Conservation (phyloP, 2,329 filamentous ascomycete species). For the Cladosporium halotolerans region DNA sequence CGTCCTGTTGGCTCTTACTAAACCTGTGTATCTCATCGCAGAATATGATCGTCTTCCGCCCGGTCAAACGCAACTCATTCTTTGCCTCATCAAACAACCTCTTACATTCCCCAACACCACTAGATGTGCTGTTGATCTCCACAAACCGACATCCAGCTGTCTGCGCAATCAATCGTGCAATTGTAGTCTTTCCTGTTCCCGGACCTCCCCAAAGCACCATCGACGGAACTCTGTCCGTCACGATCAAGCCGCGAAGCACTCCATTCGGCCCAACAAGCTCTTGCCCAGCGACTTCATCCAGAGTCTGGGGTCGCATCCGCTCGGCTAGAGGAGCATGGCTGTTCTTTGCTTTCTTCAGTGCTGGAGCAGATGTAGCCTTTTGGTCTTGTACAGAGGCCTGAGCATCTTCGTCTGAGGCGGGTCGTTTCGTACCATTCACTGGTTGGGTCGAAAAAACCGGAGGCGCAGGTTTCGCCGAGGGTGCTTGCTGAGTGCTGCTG, state of each 20-base stretch:
- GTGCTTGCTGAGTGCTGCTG: conserved; percentile 17
- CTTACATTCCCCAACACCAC: conserved; percentile 84
- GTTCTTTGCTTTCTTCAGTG: conserved; percentile 60
- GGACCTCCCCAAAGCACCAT: conserved; percentile 91
- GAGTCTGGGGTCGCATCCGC: conserved; percentile 76
- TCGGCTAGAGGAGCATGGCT: conserved; percentile 78
- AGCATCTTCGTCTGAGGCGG: conserved; percentile 21
- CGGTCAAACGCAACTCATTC: conserved; percentile 72
- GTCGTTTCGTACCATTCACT: conserved; percentile 21
- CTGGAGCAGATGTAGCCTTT: conserved; percentile 28
- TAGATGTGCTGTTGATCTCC: conserved; percentile 90
- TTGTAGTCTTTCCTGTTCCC: conserved; percentile 83
- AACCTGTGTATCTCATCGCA: conserved; percentile 96
- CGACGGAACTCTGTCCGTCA: conserved; percentile 77
- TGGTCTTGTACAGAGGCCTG: not conserved
- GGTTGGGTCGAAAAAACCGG: conserved; percentile 20
- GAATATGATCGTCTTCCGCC: conserved; percentile 90
- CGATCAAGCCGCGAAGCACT: conserved; percentile 80
- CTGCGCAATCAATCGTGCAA: conserved; percentile 81
- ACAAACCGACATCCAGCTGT: conserved; percentile 80
- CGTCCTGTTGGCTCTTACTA: conserved; percentile 5
- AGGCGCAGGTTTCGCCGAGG: conserved; percentile 14
- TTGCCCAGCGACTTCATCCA: conserved; percentile 87
- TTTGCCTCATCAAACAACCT: conserved; percentile 81
- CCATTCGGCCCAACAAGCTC: conserved; percentile 80